Evolutionary conservation across 108 stramenopile species (phyloP), one percentile per base, ranked within the genome.

Genomic region (Epipyxis sp.): DNA sequence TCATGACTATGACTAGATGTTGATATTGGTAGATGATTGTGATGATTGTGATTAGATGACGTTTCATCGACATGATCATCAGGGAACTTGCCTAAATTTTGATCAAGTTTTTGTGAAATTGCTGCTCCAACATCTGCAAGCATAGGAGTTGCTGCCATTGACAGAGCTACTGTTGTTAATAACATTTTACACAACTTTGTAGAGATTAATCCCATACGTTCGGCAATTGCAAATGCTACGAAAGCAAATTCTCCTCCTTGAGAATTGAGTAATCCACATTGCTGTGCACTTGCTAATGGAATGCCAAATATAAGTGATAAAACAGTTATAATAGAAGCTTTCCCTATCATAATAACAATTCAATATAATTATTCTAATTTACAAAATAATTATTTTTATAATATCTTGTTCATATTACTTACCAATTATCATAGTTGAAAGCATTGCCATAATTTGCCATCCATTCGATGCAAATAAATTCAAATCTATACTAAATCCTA

Each of bases 221-320:
- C 86, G 1, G 96, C 96, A 74, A 95, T 77, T 27, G 92, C 94
- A 80, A 97, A 94, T 0, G 96, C 94, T 20, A 97, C 96, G 61
- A 97, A 97, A n/a, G 94, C 96, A 85, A 97, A 97, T 81, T 97
- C 96, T 58, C 96, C 96, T 10, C 92, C 96, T 84, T 95, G 96
- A 77, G 88, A 88, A 40, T 95, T 84, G 77, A 97, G 91, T 44
- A 95, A 83, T 1, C 94, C 96, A 37, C 90, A 91, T 81, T 94
- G 92, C 62, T 87, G 86, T 44, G 93, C 90, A 35, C 90, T 92
- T 1, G 92, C 89, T 30, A 86, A 54, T 54, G 88, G 88, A 78
- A 97, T 83, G 40, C 94, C 94, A 81, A 94, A 93, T 29, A 80
- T 88, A 78, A 90, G 59, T 69, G 89, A 86, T 39, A 97, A 59